Evolutionary conservation across 1,284 basidiomycete species (phyloP), one percentile per base, ranked within the genome.

Genomic region (Puccinia sorghi): DNA sequence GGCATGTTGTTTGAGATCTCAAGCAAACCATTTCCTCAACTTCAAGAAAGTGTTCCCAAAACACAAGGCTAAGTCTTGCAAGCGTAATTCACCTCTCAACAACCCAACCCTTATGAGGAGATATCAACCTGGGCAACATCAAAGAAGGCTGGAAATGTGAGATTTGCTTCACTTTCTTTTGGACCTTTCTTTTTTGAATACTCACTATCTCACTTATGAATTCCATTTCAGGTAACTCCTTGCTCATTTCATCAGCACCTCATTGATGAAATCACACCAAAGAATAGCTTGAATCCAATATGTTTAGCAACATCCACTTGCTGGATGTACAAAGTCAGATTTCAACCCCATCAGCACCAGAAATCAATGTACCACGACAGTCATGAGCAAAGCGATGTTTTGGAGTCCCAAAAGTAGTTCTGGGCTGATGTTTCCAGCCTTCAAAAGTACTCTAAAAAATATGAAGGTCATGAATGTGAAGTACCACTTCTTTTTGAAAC

Each of bases 21-120:
- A 71, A 56, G 69, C 69, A 52, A 20, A 27, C 32, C 41, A 71
- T 71, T 2, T 71, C 20, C 46, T 71, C 17, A 25, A 71, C 5
- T 71, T 71, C 46, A 52, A 56, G 32, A 6, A 27, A 32, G 37
- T 71, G 25, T 27, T 27, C 3, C 3, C 0, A 8, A 52, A 3
- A 25, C 25, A 50, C 27, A n/a, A 37, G 12, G 69, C 20, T 13
- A 46, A 52, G 13, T 22, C 22, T 25, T 32, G 48, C 9, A 41
- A 52, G 12, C 5, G 37, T 17, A 22, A 20, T 27, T 52, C 8
- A 20, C 17, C 52, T 20, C 37, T 71, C 32, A 37, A 71, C 39
- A 39, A 71, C 15, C 22, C 22, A 32, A 11, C 17, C 50, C 13
- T 72, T 72, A 39, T 22, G n/a, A 13, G 15, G 32, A 25, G 13